Base-by-base conservation (phyloP, 192 early-diverging fungal genomes). In the Dissophora globulifera region DNA sequence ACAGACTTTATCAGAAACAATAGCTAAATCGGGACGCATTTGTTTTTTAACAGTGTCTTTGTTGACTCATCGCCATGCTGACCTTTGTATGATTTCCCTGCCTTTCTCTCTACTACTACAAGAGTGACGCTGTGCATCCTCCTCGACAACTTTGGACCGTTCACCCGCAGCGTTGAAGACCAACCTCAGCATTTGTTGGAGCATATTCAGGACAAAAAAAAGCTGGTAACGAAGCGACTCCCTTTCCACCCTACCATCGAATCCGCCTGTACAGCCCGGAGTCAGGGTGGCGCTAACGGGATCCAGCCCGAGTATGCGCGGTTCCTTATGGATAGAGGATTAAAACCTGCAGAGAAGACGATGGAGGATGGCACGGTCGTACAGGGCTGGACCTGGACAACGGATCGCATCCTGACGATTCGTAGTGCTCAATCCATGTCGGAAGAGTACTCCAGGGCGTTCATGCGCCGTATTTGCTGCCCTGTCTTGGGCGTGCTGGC, bases 371-470 rank as follows among this genome's bases (percentile, higher is more conserved):
- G 62, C 0, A 41, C 41, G 0, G 35, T 52, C 2, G 26, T 50
- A 0, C 63, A 76, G 17, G 72, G 72, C 2, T 76, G 58, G 58
- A 76, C 72, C 17, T 76, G 72, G 72, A 76, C 63, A 15, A 76
- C 63, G 3, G 72, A 76, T 23, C 72, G 43, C 23, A 10, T 76
- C 10, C 30, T 76, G 35, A 76, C 72, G 1, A 76, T 76, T 47
- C 63, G 47, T 4, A 67, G 63, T 42, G 58, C 72, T 35, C 72
- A 76, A 22, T 76, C 72, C 2, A 22, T 76, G 16, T 67, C 72
- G 4, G 72, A 76, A 7, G 58, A 30, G 4, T 76, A 62, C 22
- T 50, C 51, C 19, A 50, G 67, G 27, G 51, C 72, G 1, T 76
- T 76, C 56, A 54, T 76, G 58, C 42, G 51, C 2, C 62, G 72